phyloP scores from a whole-genome alignment of 1,139 yeast genomes.

The Lodderomyces orthopsilosis region DNA sequence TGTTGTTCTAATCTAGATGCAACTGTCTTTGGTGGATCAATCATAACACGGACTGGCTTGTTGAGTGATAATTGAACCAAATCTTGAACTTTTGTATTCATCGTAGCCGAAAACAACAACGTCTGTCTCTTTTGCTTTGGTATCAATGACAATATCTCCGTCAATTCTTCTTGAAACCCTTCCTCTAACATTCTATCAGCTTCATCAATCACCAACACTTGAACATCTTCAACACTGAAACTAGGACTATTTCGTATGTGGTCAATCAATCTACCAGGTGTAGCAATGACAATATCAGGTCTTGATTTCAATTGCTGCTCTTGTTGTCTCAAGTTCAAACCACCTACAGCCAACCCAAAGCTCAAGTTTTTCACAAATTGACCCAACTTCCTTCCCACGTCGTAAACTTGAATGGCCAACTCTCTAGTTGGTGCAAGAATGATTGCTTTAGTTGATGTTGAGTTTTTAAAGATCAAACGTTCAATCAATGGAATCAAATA shows the following conservation, averaged over 20 bases:
- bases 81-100: constrained; percentile 90
- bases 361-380: constrained; percentile 71
- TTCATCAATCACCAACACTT: constrained; percentile 90
- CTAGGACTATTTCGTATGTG: constrained; percentile 94
- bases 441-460: constrained; percentile 85
- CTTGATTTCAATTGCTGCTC: constrained; percentile 88
- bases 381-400: constrained; percentile 85
- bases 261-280: constrained; percentile 97
- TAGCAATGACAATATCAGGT: constrained; percentile 95
- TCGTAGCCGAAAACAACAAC: constrained; percentile 91
- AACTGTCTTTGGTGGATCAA: constrained; percentile 93
- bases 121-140: constrained; percentile 91
- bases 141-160: constrained; percentile 80
- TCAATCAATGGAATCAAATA: constrained; percentile 95
- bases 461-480: constrained; percentile 84
- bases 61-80: constrained; percentile 82
- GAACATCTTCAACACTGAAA: constrained; percentile 85
- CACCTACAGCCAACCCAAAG: constrained; percentile 96
- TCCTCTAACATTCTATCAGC: constrained; percentile 99
- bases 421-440: constrained; percentile 96
- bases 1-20: constrained; percentile 86
- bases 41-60: constrained; percentile 91
- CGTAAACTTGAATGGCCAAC: constrained; percentile 91
- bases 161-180: constrained; percentile 93
- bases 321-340: constrained; percentile 89